Evolutionary conservation across 345 rosid genomes (phyloP).

Genomic region (Boechera divaricarpa): DNA sequence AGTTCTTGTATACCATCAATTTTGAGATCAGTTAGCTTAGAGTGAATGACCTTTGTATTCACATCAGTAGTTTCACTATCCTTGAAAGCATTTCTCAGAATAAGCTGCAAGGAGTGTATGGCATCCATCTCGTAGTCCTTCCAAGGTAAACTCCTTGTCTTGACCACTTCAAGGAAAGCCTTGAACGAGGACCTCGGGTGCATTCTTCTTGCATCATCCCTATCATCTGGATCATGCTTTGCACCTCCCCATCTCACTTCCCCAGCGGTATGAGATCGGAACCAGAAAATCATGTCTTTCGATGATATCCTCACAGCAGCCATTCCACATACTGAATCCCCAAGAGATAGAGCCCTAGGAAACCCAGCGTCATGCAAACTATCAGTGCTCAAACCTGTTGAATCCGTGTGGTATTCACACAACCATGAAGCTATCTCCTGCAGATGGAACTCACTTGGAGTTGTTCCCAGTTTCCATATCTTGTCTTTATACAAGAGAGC

Average conservation of each 20-base stretch:
- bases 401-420: slow-evolving; percentile 79
- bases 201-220: slow-evolving; percentile 85
- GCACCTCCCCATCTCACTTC: slow-evolving; percentile 98
- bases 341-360: slow-evolving; percentile 72
- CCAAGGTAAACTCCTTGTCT: slow-evolving; percentile 90
- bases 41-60: slow-evolving; percentile 56
- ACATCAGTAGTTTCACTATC: slow-evolving; percentile 56
- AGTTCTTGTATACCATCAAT: slow-evolving; percentile 86
- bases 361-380: slow-evolving; percentile 93
- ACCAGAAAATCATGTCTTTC: slow-evolving; percentile 88
- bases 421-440: slow-evolving; percentile 78
- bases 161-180: slow-evolving; percentile 93
- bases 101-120: slow-evolving; percentile 95
- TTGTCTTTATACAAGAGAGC: slow-evolving; percentile 75
- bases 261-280: slow-evolving; percentile 85
- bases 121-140: slow-evolving; percentile 98
- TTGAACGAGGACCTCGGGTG: slow-evolving; percentile 96
- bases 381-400: slow-evolving; percentile 94
- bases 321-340: slow-evolving; percentile 90
- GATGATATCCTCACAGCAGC: slow-evolving; percentile 89
- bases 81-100: slow-evolving; percentile 79
- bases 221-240: slow-evolving; percentile 77
- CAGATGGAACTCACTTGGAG: slow-evolving; percentile 77
- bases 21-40: slow-evolving; percentile 75
- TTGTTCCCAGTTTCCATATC: slow-evolving; percentile 68